Base-by-base conservation (phyloP, 768 basidiomycete species). In the Inosperma sp. region DNA sequence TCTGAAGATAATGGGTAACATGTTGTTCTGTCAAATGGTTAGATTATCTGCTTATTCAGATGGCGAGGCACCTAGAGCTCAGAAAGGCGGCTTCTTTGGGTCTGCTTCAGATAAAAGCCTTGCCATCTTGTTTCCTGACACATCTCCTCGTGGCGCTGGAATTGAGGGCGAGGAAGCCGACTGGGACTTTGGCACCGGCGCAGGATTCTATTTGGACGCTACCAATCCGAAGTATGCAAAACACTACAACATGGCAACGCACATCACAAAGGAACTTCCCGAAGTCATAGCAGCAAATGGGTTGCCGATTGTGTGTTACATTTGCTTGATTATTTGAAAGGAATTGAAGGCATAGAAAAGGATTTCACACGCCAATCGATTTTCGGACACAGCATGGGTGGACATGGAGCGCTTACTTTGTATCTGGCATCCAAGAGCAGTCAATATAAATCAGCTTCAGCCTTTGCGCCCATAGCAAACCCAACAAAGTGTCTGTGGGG, bases 351-450 rank as follows among this genome's bases (percentile, higher is more conserved):
- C 46, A 47, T 37, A 31, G n/a, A 31, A 8, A 26, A 93, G 91
- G 92, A 98, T 72, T 77, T 85, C 57, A 76, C 72, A 26, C 82
- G 88, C 44, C 83, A 89, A 63, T 93, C 92, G 17, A 85, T 98
- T 60, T 88, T 92, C 62, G 96, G 96, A 8, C 96, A 99, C 68
- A 93, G 89, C 37, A 99, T 98, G 96, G 92, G 90, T 51, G 96
- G 96, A 2, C 93, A 96, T 63, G 96, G 96, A 7, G 93, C 96
- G 10, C 77, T 99, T 22, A 87, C 88, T 13, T 69, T 97, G 31
- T 97, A 97, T 68, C 83, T 98, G 37, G 75, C 82, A 48, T 84
- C 90, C 55, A 73, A 78, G 51, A 72, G 71, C 6, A 82, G 81
- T 64, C 77, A 78, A 56, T 98, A 88, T 69, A 81, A 82, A 47